Evolutionary conservation across 768 basidiomycete genomes (phyloP).

Genomic region (Pleurotus tuber-regium): DNA sequence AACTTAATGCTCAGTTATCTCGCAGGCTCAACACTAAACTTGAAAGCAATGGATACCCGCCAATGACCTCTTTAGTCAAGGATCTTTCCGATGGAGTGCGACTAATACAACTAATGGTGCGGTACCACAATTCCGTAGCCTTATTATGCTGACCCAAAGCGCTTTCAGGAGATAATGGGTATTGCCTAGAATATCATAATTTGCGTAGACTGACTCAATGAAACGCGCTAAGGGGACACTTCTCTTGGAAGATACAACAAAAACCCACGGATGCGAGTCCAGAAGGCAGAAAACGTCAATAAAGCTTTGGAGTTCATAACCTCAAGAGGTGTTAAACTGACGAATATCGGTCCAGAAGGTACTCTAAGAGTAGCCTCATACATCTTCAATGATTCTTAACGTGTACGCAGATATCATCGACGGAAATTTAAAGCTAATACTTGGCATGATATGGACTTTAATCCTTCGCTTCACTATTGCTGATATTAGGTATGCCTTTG

Average conservation of each 20-base stretch:
- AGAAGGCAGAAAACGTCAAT: conserved; percentile 98
- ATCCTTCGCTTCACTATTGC: conserved; percentile 98
- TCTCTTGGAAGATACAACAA: conserved; percentile 95
- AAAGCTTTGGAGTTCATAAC: conserved; percentile 96
- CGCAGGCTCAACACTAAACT: conserved; percentile 94
- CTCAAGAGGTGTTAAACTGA: conserved; percentile 90
- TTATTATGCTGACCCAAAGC: not conserved
- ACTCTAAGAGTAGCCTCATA: not conserved
- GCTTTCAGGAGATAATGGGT: conserved; percentile 93
- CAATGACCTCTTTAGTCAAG: conserved; percentile 84
- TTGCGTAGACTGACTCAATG: not conserved
- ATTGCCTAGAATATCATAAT: conserved; percentile 17
- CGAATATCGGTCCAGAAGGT: conserved; percentile 97
- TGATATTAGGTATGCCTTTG: conserved; percentile 81
- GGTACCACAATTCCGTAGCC: not conserved
- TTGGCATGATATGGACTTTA: conserved; percentile 99
- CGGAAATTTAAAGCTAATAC: conserved; percentile 95
- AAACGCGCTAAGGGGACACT: conserved; percentile 60
- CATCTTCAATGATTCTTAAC: conserved; percentile 9
- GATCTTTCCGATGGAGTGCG: conserved; percentile 96
- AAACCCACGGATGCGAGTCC: conserved; percentile 86
- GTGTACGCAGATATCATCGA: conserved; percentile 86
- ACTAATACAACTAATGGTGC: conserved; percentile 93
- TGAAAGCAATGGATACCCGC: conserved; percentile 77
- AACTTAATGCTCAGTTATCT: conserved; percentile 11